These are phyloP conservation scores for Calocybe indica DNA, from an alignment of 768 basidiomycete genomes.

Conservation along the genomic window DNA sequence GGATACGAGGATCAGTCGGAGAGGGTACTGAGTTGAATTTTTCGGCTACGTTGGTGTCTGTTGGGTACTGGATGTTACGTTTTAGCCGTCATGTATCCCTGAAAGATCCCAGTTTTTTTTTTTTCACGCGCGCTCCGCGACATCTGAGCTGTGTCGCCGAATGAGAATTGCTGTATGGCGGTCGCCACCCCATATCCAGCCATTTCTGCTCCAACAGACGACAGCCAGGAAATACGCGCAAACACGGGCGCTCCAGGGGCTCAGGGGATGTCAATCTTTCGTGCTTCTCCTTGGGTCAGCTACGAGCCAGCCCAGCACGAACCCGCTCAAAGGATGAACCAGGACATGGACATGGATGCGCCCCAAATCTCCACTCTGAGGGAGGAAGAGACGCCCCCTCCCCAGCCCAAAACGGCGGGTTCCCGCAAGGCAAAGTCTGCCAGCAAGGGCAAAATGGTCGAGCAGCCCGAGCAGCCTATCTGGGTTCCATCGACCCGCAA, in stretches of 20 bases:
- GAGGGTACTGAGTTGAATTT: constrained; percentile 19
- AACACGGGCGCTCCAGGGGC: constrained; percentile 18
- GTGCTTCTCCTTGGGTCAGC: constrained; percentile 57
- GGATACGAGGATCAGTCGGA: constrained; percentile 52
- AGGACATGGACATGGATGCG: constrained; percentile 66
- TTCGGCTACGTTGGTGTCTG: neutral
- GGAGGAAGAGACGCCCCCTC: constrained; percentile 70
- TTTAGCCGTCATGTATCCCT: neutral
- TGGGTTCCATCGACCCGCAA: constrained; percentile 16
- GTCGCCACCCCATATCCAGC: constrained; percentile 12
- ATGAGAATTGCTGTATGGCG: constrained; percentile 4
- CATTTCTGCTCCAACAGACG: constrained; percentile 5
- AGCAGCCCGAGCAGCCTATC: constrained; percentile 5
- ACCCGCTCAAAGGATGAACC: constrained; percentile 29
- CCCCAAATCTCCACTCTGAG: constrained; percentile 76
- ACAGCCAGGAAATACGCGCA: constrained; percentile 28
- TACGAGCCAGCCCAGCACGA: constrained; percentile 37
- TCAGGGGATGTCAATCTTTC: constrained; percentile 41
- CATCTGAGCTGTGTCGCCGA: neutral
- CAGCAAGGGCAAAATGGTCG: constrained; percentile 1
- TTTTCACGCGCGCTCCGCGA: neutral
- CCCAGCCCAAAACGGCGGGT: constrained; percentile 24
- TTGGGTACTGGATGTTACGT: neutral
- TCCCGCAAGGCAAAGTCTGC: constrained; percentile 9
- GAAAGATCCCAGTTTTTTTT: neutral